These are phyloP conservation scores for Neurospora sp. DNA, from an alignment of 2,329 filamentous ascomycete genomes.

Conservation along the genomic window DNA sequence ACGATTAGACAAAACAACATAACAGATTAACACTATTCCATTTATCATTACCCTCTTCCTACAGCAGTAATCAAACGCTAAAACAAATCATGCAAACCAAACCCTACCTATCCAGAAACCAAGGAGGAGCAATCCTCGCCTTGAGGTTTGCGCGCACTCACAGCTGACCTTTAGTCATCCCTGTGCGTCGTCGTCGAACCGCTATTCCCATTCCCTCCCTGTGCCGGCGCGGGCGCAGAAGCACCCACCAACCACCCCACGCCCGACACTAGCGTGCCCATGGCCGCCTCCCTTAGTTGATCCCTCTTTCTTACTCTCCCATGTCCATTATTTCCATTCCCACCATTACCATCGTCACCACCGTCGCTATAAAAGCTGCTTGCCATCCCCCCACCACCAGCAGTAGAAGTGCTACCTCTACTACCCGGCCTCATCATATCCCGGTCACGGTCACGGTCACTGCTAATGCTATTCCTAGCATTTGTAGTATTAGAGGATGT, in stretches of 20 bases:
- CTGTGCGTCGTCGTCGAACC: not conserved
- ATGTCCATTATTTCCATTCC: constrained; percentile 12
- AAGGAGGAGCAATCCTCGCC: too few species aligned
- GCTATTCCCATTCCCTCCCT: not conserved
- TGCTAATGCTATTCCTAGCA: constrained; percentile 4
- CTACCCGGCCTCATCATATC: constrained; percentile 9
- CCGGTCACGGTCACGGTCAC: not conserved
- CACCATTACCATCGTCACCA: constrained; percentile 17
- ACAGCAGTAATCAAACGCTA: not conserved
- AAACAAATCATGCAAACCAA: not conserved
- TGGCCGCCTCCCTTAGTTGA: constrained; percentile 55
- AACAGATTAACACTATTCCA: not conserved
- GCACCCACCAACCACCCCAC: constrained; percentile 60
- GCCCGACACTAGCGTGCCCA: constrained; percentile 55
- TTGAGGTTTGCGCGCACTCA: too few species aligned
- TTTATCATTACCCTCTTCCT: not conserved
- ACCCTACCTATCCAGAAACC: not conserved
- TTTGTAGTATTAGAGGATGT: not conserved
- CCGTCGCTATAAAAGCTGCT: constrained; percentile 8
- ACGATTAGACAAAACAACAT: not conserved
- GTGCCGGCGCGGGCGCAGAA: constrained; percentile 1
- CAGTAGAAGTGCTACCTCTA: constrained; percentile 3
- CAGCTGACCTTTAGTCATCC: not conserved
- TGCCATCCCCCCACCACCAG: constrained; percentile 11
- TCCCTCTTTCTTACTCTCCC: constrained; percentile 58